Percentiles rank a stretch among this genome's conserved stretches.
Conservation (phyloP, 2,329 filamentous ascomycete genomes). For the Kalmusia sp. region DNA sequence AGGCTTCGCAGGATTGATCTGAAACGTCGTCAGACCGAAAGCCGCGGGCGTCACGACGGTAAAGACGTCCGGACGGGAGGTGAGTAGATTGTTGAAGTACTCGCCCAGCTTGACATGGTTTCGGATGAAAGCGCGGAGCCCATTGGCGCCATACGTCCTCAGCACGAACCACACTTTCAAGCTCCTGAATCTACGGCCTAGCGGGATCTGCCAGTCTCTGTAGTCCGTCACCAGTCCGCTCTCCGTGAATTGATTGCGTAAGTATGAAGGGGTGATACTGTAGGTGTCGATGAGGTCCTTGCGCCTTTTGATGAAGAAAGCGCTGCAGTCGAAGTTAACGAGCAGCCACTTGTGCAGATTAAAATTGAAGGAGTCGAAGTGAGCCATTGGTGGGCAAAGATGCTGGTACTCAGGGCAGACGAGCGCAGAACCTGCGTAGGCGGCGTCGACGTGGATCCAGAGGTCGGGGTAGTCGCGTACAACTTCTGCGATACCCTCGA, state of each 20-base stretch:
- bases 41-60: conserved; percentile 74
- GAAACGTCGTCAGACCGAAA: conserved; percentile 84
- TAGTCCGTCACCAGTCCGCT: conserved; percentile 90
- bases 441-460: conserved; percentile 94
- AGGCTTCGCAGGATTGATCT: conserved; percentile 51
- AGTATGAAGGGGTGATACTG: conserved; percentile 79
- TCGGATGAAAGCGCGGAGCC: conserved; percentile 75
- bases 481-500: conserved; percentile 70
- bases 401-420: conserved; percentile 81
- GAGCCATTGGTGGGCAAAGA: conserved; percentile 65
- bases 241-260: conserved; percentile 82
- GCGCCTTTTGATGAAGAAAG: conserved; percentile 79
- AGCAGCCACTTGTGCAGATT: conserved; percentile 99
- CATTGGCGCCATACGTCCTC: conserved; percentile 78
- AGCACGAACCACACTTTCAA: conserved; percentile 97
- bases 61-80: conserved; percentile 72
- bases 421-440: conserved; percentile 87
- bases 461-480: conserved; percentile 64
- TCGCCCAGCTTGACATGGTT: conserved; percentile 74
- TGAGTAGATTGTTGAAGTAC: conserved; percentile 69
- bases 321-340: conserved; percentile 85
- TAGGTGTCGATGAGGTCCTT: conserved; percentile 80
- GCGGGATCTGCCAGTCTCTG: conserved; percentile 95
- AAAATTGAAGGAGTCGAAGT: conserved; percentile 88
- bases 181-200: conserved; percentile 85